Percentiles rank a stretch among this genome's conserved stretches.
Conservation (phyloP, 768 basidiomycete species). For the Butyriboletus loyo region DNA sequence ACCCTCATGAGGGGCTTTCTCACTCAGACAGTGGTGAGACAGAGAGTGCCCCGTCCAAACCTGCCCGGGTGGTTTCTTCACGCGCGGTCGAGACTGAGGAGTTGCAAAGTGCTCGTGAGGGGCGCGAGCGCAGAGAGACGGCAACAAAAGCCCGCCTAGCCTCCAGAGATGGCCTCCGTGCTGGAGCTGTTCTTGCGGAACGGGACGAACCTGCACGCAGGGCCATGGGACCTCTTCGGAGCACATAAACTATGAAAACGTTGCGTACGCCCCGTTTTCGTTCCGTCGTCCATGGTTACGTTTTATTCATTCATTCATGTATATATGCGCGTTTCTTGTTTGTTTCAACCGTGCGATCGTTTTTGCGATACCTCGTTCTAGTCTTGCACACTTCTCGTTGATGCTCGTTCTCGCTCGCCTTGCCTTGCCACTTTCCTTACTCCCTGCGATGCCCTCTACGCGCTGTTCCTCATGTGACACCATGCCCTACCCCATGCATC, state of each 20-base stretch:
- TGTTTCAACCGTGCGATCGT: background rate
- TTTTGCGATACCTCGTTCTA: constrained; percentile 14
- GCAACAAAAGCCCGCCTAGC: constrained; percentile 22
- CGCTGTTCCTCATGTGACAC: constrained; percentile 6
- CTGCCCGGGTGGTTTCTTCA: background rate
- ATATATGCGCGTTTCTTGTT: background rate
- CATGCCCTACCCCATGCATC: background rate
- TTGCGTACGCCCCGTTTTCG: background rate
- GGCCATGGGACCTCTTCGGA: constrained; percentile 30
- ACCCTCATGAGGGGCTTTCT: background rate
- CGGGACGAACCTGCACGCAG: constrained; percentile 30
- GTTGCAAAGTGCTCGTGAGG: constrained; percentile 19
- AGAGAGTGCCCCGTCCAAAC: constrained; percentile 6
- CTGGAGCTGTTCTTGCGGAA: constrained; percentile 27
- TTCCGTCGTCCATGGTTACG: background rate
- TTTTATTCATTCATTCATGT: constrained; percentile 11
- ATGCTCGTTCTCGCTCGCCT: constrained; percentile 1
- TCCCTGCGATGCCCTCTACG: constrained; percentile 7
- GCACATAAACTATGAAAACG: constrained; percentile 5
- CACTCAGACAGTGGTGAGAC: constrained; percentile 1
- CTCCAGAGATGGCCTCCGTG: constrained; percentile 27
- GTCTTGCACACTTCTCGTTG: constrained; percentile 8
- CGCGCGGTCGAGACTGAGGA: constrained; percentile 1
- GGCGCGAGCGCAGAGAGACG: constrained; percentile 26
- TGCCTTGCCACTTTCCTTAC: background rate